These are phyloP conservation scores for Pyricularia sp. DNA, from an alignment of 2,329 filamentous ascomycete species.

Conservation along the genomic window DNA sequence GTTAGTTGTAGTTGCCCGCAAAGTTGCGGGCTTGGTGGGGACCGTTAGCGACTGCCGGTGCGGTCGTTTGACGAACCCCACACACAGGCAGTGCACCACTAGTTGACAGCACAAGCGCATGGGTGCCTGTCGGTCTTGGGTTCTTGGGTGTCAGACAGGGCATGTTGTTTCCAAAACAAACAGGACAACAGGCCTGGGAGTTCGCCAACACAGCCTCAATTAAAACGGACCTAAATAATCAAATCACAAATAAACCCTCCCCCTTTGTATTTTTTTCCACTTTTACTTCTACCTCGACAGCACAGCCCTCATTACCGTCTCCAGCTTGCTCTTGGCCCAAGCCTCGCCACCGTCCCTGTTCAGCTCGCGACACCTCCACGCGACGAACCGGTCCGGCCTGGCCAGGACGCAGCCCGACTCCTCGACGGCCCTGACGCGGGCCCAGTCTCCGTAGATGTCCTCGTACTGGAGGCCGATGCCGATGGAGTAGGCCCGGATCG, in stretches of 20 bases:
- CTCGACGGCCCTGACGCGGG: conserved; percentile 33
- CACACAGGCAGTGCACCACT: neutral
- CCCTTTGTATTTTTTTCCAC: too few relatives aligned
- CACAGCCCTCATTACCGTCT: conserved; percentile 11
- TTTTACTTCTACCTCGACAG: conserved; percentile 5
- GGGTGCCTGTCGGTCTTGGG: too few relatives aligned
- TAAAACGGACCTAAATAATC: neutral
- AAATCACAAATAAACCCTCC: neutral
- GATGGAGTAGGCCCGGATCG: conserved; percentile 36
- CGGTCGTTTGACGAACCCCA: neutral
- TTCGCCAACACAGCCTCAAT: neutral
- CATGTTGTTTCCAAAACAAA: too few relatives aligned
- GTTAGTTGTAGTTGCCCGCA: neutral
- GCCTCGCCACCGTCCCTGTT: conserved; percentile 5
- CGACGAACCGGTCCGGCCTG: conserved; percentile 45
- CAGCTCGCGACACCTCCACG: conserved; percentile 26
- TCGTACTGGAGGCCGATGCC: conserved; percentile 47
- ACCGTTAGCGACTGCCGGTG: neutral
- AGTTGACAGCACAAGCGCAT: neutral
- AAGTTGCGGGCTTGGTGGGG: neutral
- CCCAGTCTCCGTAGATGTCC: conserved; percentile 51
- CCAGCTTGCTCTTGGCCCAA: conserved; percentile 8
- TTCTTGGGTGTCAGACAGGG: too few relatives aligned
- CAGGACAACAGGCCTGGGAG: too few relatives aligned
- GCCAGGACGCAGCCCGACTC: conserved; percentile 46